Base-by-base conservation (phyloP, 2,329 filamentous ascomycete species). In the Cladosporium velox region DNA sequence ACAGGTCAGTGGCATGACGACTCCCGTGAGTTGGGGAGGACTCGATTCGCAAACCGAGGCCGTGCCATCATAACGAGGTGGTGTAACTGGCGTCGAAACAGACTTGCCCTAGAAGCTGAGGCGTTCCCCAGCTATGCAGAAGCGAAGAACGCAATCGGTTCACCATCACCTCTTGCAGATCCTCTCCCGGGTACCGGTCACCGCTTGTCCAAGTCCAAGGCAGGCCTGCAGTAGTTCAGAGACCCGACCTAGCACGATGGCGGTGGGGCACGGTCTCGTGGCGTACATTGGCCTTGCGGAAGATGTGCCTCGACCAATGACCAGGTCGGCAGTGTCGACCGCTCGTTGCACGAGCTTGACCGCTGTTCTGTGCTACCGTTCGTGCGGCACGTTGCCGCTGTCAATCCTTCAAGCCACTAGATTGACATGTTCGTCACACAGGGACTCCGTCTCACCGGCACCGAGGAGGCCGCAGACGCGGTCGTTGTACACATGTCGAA, bases 331-430 rank as follows among this genome's bases (percentile, higher is more conserved):
- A 44, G 51, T 57, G 7, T 59, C 57, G 34, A 59, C 57, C 57
- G 38, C 57, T 47, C 35, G 32, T 44, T 18, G 57, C 57, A 58
- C 44, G 44, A 60, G 49, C 64, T 64, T 49, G 64, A 65, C 64
- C 64, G 64, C 64, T 41, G 41, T 59, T 60, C 44, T 65, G 57
- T 65, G 54, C 55, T 28, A 55, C 55, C 57, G 44, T 60, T 65
- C 44, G 44, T 21, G 18, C 64, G 32, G 64, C 64, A 65, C 64
- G 64, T 59, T 65, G 41, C 64, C 64, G 64, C 64, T 65, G 64
- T 65, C 64, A 65, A 59, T 44, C 34, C 47, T 64, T 21, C 64
- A 54, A 65, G 55, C 64, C 64, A 65, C 64, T 64, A 35, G 49
- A 64, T 64, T 64, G 61, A 64, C 61, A 64, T 52, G 61, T 52